phyloP scores from a whole-genome alignment of 495 filamentous ascomycete species.

The Xylaria longipes region DNA sequence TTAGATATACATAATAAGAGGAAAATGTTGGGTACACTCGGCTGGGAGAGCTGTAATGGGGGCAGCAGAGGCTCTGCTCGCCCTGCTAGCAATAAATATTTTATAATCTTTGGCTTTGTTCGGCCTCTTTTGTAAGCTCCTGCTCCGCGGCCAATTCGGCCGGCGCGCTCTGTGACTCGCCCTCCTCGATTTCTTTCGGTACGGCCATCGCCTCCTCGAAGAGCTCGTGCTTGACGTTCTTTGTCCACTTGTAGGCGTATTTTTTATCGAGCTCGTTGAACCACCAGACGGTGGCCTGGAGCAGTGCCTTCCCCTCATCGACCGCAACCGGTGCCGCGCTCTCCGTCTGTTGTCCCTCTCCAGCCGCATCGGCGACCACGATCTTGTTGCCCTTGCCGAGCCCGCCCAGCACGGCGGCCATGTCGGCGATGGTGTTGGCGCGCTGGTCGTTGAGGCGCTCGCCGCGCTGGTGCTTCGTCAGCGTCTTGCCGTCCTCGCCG shows the following conservation, averaged over 20 bases:
- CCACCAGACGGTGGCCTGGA: constrained; percentile 68
- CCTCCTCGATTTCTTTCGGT: not conserved
- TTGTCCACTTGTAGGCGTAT: constrained; percentile 71
- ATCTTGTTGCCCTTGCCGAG: constrained; percentile 55
- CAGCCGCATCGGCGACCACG: constrained; percentile 26
- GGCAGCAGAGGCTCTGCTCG: not conserved
- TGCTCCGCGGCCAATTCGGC: not conserved
- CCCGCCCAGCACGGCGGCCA: constrained; percentile 75
- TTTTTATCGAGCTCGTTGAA: constrained; percentile 67
- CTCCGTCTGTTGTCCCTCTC: constrained; percentile 35
- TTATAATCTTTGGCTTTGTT: constrained; percentile 7
- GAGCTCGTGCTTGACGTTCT: constrained; percentile 64
- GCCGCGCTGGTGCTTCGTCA: constrained; percentile 63
- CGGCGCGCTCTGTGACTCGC: constrained; percentile 11
- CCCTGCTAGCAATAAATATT: constrained; percentile 12
- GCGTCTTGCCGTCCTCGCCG: constrained; percentile 50
- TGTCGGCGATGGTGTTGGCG: constrained; percentile 85
- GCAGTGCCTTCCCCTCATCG: constrained; percentile 33
- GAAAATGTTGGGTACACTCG: constrained; percentile 25
- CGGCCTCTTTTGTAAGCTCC: constrained; percentile 3
- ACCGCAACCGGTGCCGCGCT: not conserved
- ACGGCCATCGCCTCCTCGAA: constrained; percentile 21
- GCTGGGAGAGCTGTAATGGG: constrained; percentile 18
- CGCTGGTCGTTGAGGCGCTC: constrained; percentile 81
- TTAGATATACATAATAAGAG: constrained; percentile 21